Conservation (phyloP, 2,329 filamentous ascomycete species). For the Akanthomyces dipterigenus region DNA sequence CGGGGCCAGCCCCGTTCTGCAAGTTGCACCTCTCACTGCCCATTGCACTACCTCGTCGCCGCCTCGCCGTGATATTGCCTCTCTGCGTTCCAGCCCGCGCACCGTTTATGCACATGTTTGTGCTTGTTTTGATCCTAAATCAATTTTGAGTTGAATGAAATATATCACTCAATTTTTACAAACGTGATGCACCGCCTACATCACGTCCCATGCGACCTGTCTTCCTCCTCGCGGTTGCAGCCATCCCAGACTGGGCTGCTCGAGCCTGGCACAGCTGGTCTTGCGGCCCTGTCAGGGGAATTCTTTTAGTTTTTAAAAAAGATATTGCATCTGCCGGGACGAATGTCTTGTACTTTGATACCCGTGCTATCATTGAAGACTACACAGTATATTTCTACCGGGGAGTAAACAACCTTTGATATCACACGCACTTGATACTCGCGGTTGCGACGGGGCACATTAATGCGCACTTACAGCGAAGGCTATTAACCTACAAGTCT, state of each 20-base stretch:
- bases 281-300: neutral
- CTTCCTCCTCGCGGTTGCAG: neutral
- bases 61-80: neutral
- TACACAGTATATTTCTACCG: neutral
- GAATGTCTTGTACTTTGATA: neutral
- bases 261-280: neutral
- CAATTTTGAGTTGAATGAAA: slow-evolving; percentile 26
- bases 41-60: slow-evolving; percentile 2
- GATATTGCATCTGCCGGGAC: neutral
- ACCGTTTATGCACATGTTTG: slow-evolving; percentile 48
- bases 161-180: neutral
- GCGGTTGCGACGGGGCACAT: too few species aligned
- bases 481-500: too few species aligned
- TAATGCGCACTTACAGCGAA: too few species aligned
- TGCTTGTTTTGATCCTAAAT: slow-evolving; percentile 55
- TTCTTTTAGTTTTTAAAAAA: neutral
- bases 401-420: too few species aligned
- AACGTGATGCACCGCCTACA: neutral
- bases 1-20: slow-evolving; percentile 7
- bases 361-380: neutral
- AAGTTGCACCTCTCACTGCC: neutral
- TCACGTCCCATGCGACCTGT: neutral
- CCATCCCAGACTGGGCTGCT: neutral
- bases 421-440: too few species aligned
- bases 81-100: neutral